phyloP scores from a whole-genome alignment of 306 rosid species.

The Casuarina glauca region DNA sequence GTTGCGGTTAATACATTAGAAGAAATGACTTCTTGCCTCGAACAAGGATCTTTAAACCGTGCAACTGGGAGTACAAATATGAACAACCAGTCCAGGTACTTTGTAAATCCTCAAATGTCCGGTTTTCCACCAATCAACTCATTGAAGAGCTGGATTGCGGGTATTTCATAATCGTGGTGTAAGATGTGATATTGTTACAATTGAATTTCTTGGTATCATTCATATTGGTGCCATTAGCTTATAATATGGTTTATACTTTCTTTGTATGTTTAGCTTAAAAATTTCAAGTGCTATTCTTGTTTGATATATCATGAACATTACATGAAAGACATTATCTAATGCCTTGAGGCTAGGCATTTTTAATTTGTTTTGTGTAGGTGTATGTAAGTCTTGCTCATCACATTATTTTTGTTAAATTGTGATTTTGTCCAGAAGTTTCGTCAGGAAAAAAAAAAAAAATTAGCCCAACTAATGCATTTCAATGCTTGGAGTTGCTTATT shows the following conservation, averaged over 20 bases:
- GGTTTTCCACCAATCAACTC: neutral
- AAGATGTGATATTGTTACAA: constrained; percentile 1
- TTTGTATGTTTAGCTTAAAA: neutral
- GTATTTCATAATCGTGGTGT: neutral
- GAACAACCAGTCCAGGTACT: constrained; percentile 85
- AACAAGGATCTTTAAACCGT: constrained; percentile 74
- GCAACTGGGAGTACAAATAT: constrained; percentile 90
- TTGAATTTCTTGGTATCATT: neutral
- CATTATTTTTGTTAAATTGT: neutral
- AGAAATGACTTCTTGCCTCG: constrained; percentile 76
- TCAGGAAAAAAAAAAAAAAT: neutral
- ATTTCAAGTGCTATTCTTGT: constrained; percentile 7
- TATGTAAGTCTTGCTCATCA: neutral
- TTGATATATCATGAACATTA: neutral
- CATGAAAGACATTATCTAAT: constrained; percentile 7
- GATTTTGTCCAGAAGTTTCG: neutral
- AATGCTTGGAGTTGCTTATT: constrained; percentile 14
- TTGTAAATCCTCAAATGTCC: constrained; percentile 13
- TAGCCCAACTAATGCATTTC: constrained; percentile 13
- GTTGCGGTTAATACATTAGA: constrained; percentile 62
- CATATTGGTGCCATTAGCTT: neutral
- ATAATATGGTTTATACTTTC: neutral
- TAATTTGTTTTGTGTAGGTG: neutral
- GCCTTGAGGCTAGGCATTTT: neutral
- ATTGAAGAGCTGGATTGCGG: neutral